A percentile compares a stretch with the other conserved stretches of the same genome.
phyloP scores from a whole-genome alignment of 192 early-diverging fungal species.

The Umbelopsis vinacea region DNA sequence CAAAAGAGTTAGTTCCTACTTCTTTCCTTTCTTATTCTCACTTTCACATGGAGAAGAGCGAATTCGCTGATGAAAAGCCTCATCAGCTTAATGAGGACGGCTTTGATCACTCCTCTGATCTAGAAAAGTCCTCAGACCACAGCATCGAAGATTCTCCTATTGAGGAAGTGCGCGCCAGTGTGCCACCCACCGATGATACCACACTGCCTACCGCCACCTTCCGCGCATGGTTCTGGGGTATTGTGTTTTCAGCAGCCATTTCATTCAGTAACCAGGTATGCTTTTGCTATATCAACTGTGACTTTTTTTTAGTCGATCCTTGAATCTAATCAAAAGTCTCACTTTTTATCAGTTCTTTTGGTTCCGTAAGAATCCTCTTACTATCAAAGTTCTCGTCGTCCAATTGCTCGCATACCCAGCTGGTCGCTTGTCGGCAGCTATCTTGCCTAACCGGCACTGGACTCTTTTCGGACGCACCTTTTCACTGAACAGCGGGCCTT shows the following conservation, averaged over 20 bases:
- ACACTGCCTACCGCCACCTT: constrained; percentile 71
- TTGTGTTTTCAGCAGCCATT: constrained; percentile 64
- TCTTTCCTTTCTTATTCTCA: not conserved
- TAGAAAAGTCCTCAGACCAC: not conserved
- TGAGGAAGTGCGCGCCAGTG: constrained; percentile 70
- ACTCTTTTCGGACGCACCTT: constrained; percentile 51
- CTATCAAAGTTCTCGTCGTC: constrained; percentile 70
- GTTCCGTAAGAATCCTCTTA: constrained; percentile 83
- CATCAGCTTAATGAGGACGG: not conserved
- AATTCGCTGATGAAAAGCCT: not conserved
- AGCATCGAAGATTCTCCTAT: constrained; percentile 60
- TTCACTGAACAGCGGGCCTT: constrained; percentile 81
- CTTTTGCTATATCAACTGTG: not conserved
- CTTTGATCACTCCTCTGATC: constrained; percentile 5
- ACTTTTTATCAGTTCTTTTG: constrained; percentile 73
- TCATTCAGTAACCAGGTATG: constrained; percentile 73
- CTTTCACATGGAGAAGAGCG: constrained; percentile 7
- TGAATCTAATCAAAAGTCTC: not conserved
- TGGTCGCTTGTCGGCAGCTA: constrained; percentile 65
- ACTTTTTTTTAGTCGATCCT: not conserved
- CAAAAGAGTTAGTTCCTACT: too few species aligned
- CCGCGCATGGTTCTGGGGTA: constrained; percentile 74
- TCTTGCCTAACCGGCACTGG: constrained; percentile 61
- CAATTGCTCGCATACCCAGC: constrained; percentile 77
- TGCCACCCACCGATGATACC: constrained; percentile 73